Conservation (phyloP, 345 rosid species). For the Trapa bicornis region DNA sequence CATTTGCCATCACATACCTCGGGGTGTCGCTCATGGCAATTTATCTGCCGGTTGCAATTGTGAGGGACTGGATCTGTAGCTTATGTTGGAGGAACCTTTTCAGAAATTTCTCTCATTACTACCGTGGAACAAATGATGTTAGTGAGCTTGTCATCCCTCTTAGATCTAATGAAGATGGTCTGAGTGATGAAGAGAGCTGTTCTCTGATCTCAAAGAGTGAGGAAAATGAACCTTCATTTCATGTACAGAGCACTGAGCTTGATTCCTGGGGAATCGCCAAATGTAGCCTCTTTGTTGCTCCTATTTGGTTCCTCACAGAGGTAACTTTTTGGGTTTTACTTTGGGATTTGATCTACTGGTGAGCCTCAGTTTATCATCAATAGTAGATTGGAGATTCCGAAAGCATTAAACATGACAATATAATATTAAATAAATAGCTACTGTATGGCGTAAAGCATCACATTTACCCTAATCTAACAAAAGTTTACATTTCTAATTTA, state of each 20-base stretch:
- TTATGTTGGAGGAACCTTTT: slow-evolving; percentile 7
- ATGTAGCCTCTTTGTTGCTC: slow-evolving; percentile 43
- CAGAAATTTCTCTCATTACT: slow-evolving; percentile 6
- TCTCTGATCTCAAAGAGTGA: slow-evolving; percentile 22
- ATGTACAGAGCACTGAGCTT: slow-evolving; percentile 9
- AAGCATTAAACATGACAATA: background rate
- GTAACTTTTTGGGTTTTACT: slow-evolving; percentile 13
- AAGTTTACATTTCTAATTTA: background rate
- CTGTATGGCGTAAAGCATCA: background rate
- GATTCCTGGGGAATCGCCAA: slow-evolving; percentile 31
- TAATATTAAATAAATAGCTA: background rate
- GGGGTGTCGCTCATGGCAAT: slow-evolving; percentile 58
- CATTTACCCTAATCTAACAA: background rate
- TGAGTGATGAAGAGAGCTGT: slow-evolving; percentile 35
- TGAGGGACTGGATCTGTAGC: slow-evolving; percentile 35
- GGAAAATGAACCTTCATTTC: slow-evolving; percentile 18
- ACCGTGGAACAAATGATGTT: slow-evolving; percentile 11
- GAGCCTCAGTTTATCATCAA: background rate
- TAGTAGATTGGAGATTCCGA: background rate
- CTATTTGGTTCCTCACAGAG: slow-evolving; percentile 61
- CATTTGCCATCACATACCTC: slow-evolving; percentile 48
- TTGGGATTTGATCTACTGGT: background rate
- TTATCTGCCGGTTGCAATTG: slow-evolving; percentile 33
- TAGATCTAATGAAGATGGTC: slow-evolving; percentile 25
- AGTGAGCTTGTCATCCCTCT: slow-evolving; percentile 31